Conservation (phyloP, 345 rosid species). For the Excoecaria agallocha region DNA sequence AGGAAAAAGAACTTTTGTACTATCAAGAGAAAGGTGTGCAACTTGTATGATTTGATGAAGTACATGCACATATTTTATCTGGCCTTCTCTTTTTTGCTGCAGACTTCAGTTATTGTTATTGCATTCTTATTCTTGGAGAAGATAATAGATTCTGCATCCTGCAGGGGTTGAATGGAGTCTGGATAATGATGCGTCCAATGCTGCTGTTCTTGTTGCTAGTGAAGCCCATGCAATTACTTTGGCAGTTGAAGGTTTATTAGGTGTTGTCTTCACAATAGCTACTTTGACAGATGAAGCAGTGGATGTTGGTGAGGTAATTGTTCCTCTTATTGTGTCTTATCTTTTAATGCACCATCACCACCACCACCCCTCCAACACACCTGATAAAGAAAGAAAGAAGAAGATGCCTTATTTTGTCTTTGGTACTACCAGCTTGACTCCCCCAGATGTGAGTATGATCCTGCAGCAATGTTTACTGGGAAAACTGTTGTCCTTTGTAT, state of each 20-base stretch:
- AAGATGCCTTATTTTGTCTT: constrained; percentile 20
- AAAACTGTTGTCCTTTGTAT: constrained; percentile 75
- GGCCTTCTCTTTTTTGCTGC: constrained; percentile 5
- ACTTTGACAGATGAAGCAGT: constrained; percentile 96
- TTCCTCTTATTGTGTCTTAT: constrained; percentile 17
- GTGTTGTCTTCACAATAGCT: constrained; percentile 91
- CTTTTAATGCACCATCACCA: background rate
- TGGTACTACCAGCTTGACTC: constrained; percentile 70
- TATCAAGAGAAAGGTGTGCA: background rate
- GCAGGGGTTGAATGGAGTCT: constrained; percentile 98
- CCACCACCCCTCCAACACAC: background rate
- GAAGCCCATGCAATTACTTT: constrained; percentile 96
- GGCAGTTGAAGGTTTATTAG: constrained; percentile 93
- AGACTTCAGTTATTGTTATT: constrained; percentile 4
- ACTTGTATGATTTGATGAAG: background rate
- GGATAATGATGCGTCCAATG: constrained; percentile 95
- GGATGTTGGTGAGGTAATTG: constrained; percentile 83
- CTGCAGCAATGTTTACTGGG: constrained; percentile 55
- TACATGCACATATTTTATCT: background rate
- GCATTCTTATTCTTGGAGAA: constrained; percentile 14
- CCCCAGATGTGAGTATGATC: constrained; percentile 72
- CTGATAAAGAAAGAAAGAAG: background rate
- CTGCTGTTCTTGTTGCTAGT: constrained; percentile 96
- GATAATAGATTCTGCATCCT: constrained; percentile 16
- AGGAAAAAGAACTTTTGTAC: background rate